Evolutionary conservation across 2,329 filamentous ascomycete genomes (phyloP).

Genomic region (Cordyceps farinosa): DNA sequence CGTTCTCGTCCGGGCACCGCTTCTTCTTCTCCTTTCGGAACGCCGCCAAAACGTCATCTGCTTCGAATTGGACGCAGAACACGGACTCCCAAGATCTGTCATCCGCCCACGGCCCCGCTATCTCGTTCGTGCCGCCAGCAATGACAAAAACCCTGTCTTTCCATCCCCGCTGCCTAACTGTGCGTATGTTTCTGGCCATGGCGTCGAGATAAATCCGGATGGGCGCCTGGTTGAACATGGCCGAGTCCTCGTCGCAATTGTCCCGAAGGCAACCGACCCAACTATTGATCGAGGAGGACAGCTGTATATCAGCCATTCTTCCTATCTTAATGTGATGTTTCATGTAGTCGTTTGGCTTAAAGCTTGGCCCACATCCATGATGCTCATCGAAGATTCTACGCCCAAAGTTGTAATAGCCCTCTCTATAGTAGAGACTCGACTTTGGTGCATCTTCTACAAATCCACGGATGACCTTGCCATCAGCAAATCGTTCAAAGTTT

Average conservation of each 20-base stretch:
- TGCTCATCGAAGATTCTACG: background rate
- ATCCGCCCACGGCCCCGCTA: background rate
- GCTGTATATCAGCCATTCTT: background rate
- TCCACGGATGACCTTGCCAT: background rate
- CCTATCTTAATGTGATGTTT: background rate
- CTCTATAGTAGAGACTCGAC: background rate
- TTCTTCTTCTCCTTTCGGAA: slow-evolving; percentile 5
- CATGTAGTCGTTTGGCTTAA: background rate
- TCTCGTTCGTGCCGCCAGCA: background rate
- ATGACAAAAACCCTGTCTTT: background rate
- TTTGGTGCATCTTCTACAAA: background rate
- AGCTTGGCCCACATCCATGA: background rate
- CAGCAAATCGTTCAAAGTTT: background rate
- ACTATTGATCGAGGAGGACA: background rate
- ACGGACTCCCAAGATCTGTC: background rate
- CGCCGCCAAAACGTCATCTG: slow-evolving; percentile 3
- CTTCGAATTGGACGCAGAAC: background rate
- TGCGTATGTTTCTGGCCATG: background rate
- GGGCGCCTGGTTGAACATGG: background rate
- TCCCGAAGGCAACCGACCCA: background rate
- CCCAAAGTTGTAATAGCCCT: background rate
- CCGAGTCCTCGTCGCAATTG: background rate
- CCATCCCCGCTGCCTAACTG: background rate
- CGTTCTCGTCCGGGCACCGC: background rate
- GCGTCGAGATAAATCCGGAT: background rate